Percentiles rank a stretch among this genome's conserved stretches.
Conservation (phyloP, 2,329 filamentous ascomycete genomes). For the Tothia fuscella region DNA sequence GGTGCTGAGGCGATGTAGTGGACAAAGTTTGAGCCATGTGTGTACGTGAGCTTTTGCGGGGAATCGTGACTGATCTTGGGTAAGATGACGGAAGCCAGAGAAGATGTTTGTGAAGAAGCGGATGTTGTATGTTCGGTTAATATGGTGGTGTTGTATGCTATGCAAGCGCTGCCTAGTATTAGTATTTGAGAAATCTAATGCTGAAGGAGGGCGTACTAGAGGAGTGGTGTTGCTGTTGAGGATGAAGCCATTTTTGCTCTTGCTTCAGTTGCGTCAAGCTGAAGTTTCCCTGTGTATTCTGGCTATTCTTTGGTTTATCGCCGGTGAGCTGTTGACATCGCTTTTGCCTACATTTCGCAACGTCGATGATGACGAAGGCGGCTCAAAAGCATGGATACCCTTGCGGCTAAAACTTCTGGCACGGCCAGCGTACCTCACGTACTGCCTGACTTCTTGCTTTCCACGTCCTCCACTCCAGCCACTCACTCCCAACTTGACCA, state of each 20-base stretch:
- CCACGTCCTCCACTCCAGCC: too few species aligned
- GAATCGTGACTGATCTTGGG: slow-evolving; percentile 78
- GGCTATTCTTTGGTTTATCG: not conserved
- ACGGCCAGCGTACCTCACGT: too few species aligned
- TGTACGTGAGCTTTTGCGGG: slow-evolving; percentile 86
- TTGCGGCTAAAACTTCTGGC: too few species aligned
- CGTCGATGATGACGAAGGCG: too few species aligned
- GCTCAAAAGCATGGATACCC: too few species aligned
- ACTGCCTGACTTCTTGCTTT: too few species aligned
- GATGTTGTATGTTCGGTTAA: slow-evolving; percentile 85
- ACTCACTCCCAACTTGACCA: too few species aligned
- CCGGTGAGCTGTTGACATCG: too few species aligned
- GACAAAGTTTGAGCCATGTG: slow-evolving; percentile 81
- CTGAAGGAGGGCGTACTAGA: slow-evolving; percentile 22
- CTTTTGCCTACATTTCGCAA: too few species aligned
- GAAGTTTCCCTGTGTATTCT: too few species aligned
- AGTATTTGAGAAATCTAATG: not conserved
- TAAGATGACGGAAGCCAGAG: slow-evolving; percentile 83
- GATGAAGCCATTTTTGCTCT: slow-evolving; percentile 25
- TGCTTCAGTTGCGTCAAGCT: not conserved
- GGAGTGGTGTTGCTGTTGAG: slow-evolving; percentile 25
- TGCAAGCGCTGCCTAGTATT: slow-evolving; percentile 53
- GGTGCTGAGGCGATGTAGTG: slow-evolving; percentile 88
- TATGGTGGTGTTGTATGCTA: slow-evolving; percentile 87
- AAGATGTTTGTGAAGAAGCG: slow-evolving; percentile 69